Evolutionary conservation across 345 rosid species (phyloP).

Genomic region (Eucalyptus caleyi): DNA sequence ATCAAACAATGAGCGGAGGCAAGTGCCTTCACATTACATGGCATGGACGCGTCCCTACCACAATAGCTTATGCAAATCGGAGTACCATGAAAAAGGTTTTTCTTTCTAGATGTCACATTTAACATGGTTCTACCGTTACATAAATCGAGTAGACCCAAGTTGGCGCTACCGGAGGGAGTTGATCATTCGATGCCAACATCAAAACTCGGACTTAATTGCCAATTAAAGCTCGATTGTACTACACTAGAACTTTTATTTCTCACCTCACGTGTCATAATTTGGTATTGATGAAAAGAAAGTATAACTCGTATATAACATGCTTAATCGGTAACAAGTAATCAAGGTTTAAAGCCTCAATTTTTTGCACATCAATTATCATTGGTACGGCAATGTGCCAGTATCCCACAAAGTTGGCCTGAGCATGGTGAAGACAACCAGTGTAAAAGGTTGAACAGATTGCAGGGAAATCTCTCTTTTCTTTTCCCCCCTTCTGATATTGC

Average conservation of each 20-base stretch:
- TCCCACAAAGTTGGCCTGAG: no score
- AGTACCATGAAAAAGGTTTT: neutral
- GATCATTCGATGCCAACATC: rapidly evolving
- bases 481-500: no score
- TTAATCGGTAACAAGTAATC: neutral
- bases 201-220: neutral
- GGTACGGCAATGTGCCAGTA: neutral
- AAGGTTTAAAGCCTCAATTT: neutral
- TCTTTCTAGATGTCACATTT: neutral
- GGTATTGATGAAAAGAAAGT: neutral
- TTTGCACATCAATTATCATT: neutral
- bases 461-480: neutral
- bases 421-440: neutral
- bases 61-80: neutral
- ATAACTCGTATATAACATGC: neutral
- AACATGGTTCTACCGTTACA: neutral
- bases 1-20: neutral
- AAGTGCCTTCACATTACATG: neutral
- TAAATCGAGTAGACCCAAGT: neutral
- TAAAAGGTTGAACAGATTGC: neutral
- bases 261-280: neutral
- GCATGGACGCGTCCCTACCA: no score
- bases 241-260: neutral
- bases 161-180: no score
- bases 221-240: neutral